Percentiles rank a stretch among this genome's conserved stretches.
Conservation (phyloP, 1,284 basidiomycete species). For the Naganishia albida region DNA sequence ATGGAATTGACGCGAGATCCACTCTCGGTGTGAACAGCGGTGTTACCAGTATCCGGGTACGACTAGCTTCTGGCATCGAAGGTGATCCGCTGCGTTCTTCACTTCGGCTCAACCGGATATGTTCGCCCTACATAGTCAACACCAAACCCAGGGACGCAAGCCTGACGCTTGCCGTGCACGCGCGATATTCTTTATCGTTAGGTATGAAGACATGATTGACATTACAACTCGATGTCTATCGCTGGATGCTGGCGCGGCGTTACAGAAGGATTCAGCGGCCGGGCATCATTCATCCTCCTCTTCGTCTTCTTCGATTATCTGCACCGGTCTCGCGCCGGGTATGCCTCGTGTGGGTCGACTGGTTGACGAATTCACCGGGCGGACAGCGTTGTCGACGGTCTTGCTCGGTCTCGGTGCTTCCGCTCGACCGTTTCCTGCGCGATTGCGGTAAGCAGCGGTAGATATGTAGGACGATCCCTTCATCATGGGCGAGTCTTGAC, state of each 20-base stretch:
- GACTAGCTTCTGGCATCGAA: too few relatives aligned
- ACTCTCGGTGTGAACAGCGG: too few relatives aligned
- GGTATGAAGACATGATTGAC: neutral
- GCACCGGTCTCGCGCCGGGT: conserved; percentile 18
- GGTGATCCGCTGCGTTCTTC: too few relatives aligned
- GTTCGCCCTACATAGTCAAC: too few relatives aligned
- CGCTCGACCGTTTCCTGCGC: neutral
- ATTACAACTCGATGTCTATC: neutral
- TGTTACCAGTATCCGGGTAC: too few relatives aligned
- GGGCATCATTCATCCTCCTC: conserved; percentile 18
- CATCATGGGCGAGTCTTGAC: conserved; percentile 23
- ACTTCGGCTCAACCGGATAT: too few relatives aligned
- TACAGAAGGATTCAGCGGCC: neutral
- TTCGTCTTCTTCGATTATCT: conserved; percentile 29
- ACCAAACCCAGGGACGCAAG: too few relatives aligned
- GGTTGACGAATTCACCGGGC: neutral
- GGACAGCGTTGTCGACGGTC: neutral
- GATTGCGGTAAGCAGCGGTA: neutral
- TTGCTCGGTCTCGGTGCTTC: conserved; percentile 4
- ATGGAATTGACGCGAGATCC: too few relatives aligned
- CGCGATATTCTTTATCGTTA: too few relatives aligned
- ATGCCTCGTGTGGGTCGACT: conserved; percentile 17
- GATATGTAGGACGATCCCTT: conserved; percentile 3
- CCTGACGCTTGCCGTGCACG: too few relatives aligned
- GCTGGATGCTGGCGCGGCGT: neutral